Evolutionary conservation across 805 yeast genomes (phyloP).

Genomic region (Yamadazyma endophytica): DNA sequence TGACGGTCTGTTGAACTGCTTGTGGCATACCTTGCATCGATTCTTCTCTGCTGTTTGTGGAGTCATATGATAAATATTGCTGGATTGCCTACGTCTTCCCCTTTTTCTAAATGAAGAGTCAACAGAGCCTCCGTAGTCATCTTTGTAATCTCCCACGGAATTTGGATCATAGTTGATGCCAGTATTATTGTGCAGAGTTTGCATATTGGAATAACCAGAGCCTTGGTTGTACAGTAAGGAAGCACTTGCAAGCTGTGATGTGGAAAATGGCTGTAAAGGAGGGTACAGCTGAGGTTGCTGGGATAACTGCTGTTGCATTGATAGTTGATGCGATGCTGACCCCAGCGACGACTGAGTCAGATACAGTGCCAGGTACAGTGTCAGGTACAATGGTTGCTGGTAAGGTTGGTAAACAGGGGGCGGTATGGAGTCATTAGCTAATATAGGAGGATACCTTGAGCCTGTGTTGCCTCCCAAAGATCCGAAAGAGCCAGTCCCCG

Average conservation of each 20-base stretch:
- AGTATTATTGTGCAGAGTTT: too few species aligned
- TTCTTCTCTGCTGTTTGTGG: constrained; percentile 44
- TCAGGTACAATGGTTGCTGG: neutral
- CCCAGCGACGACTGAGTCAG: neutral
- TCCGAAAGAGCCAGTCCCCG: too few species aligned
- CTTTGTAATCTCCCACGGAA: too few species aligned
- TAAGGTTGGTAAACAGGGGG: too few species aligned
- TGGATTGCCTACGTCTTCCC: constrained; percentile 16
- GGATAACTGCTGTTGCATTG: neutral
- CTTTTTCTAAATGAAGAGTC: neutral
- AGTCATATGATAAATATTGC: constrained; percentile 28
- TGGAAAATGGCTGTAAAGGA: constrained; percentile 12
- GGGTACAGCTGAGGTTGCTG: constrained; percentile 3
- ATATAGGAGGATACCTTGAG: too few species aligned
- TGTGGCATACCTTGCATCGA: constrained; percentile 57
- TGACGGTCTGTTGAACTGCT: constrained; percentile 78
- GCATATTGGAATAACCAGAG: too few species aligned
- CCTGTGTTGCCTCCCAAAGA: too few species aligned
- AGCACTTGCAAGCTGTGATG: constrained; percentile 1
- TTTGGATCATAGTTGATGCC: too few species aligned
- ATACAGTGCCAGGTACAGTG: neutral
- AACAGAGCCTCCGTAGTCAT: too few species aligned
- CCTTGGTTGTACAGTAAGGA: neutral
- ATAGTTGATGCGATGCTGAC: neutral
- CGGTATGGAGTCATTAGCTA: too few species aligned